Evolutionary conservation across 805 yeast genomes (phyloP), one percentile per base, ranked within the genome.

Genomic region (Yarrowia yakushimensis): DNA sequence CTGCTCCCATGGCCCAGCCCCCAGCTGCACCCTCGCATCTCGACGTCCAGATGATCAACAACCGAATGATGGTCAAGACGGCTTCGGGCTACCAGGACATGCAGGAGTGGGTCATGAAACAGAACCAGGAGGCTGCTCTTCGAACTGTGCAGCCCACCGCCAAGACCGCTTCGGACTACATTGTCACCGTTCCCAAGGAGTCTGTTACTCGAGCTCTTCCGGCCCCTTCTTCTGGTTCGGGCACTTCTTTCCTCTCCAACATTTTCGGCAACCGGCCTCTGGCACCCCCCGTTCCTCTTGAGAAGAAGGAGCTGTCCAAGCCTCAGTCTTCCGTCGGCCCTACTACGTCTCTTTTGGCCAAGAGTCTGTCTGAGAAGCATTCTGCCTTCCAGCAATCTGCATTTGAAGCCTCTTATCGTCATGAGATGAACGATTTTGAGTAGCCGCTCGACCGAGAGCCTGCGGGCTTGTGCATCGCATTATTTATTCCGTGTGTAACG

Each of bases 41-140:
- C 13, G 60, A 69, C 13, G 71, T 69, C 28, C 62, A 67, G 39
- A 69, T 65, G 67, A 60, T 68, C 43, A 66, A 60, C 54, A 67
- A 67, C 60, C 64, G 71, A 15, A 65, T 70, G 67, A 68, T 67
- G 69, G 70, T 70, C 41, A 50, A 63, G 36, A 59, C 67, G 7
- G 65, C 63, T 13, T 63, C 65, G 8, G 54, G 60, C 11, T 64
- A 39, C 43, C 63, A 67, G 23, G 73, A 70, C 63, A 70, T 70
- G 72, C 73, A 70, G 60, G 69, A 69, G 15, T 68, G 71, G 71
- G 66, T 69, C 25, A 65, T 65, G 36, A 60, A 42, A 31, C 67
- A 45, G 52, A 66, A 66, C 57, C 31, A 34, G 31, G 37, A 34
- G 27, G 45, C 45, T 13, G 45, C 63, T 60, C 37, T 37, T 10